Conservation (phyloP, 768 basidiomycete species). For the Russula lepida region DNA sequence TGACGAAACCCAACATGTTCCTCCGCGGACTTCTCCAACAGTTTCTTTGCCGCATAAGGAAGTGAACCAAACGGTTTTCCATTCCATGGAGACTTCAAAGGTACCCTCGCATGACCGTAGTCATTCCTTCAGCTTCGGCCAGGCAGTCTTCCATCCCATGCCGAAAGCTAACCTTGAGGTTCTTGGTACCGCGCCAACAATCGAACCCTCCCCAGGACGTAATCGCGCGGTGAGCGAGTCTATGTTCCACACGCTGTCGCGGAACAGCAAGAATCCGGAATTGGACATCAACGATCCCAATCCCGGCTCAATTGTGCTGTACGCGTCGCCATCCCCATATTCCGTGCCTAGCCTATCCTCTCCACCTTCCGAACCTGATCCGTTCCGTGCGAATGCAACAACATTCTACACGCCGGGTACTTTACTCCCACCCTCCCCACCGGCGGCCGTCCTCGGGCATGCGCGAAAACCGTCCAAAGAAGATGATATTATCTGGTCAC, state of each 20-base stretch:
- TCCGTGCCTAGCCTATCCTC: conserved; percentile 19
- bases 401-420: conserved; percentile 74
- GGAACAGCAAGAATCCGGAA: conserved; percentile 38
- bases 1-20: conserved; percentile 16
- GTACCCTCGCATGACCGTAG: conserved; percentile 41
- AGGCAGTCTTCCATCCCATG: conserved; percentile 50
- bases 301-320: conserved; percentile 40
- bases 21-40: conserved; percentile 5
- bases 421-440: conserved; percentile 59
- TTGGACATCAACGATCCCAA: conserved; percentile 59
- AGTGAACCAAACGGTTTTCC: conserved; percentile 2
- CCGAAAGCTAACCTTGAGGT: conserved; percentile 24
- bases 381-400: conserved; percentile 62
- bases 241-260: conserved; percentile 50
- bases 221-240: conserved; percentile 56
- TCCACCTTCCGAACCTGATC: conserved; percentile 47
- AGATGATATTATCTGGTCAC: conserved; percentile 59
- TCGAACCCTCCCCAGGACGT: conserved; percentile 28
- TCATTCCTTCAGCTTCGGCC: conserved; percentile 61
- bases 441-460: conserved; percentile 30
- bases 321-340: conserved; percentile 22
- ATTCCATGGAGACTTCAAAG: conserved; percentile 21
- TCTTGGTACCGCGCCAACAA: neutral
- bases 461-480: conserved; percentile 58
- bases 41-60: conserved; percentile 1